Conservation (phyloP, 305 asterid species). For the Rubia tinctorum region DNA sequence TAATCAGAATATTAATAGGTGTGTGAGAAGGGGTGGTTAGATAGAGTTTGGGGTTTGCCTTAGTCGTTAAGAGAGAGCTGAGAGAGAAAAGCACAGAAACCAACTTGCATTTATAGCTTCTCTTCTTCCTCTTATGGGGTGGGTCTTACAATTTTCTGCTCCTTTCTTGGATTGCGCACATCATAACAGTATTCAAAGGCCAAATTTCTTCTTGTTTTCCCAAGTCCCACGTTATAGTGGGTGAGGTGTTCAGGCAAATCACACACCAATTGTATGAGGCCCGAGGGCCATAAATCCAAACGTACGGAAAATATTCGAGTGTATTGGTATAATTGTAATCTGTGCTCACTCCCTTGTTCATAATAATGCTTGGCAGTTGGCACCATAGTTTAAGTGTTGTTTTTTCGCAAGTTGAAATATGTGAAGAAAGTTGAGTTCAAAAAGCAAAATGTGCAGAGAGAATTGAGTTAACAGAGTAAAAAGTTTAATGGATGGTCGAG, state of each 20-base stretch:
- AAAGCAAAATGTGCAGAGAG: too few species aligned
- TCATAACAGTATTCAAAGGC: not conserved
- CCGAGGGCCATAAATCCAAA: not conserved
- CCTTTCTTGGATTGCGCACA: not conserved
- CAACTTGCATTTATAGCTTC: constrained; percentile 20
- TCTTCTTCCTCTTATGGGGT: not conserved
- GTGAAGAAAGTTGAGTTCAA: too few species aligned
- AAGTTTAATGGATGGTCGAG: too few species aligned
- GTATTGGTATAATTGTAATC: not conserved
- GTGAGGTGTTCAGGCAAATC: not conserved
- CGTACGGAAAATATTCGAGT: not conserved
- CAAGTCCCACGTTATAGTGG: not conserved
- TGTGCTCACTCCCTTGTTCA: too few species aligned
- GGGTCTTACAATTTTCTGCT: not conserved
- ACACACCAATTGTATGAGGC: not conserved
- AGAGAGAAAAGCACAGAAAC: constrained; percentile 7
- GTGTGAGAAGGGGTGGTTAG: constrained; percentile 10
- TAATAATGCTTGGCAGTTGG: too few species aligned
- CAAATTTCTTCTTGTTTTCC: not conserved
- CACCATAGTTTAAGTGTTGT: too few species aligned
- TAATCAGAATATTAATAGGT: not conserved
- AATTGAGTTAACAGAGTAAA: too few species aligned
- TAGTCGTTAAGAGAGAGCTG: constrained; percentile 20
- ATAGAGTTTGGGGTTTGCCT: not conserved
- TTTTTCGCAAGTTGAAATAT: too few species aligned